These are phyloP conservation scores for Taiozyma sp. DNA, from an alignment of 1,139 yeast species.

Conservation along the genomic window DNA sequence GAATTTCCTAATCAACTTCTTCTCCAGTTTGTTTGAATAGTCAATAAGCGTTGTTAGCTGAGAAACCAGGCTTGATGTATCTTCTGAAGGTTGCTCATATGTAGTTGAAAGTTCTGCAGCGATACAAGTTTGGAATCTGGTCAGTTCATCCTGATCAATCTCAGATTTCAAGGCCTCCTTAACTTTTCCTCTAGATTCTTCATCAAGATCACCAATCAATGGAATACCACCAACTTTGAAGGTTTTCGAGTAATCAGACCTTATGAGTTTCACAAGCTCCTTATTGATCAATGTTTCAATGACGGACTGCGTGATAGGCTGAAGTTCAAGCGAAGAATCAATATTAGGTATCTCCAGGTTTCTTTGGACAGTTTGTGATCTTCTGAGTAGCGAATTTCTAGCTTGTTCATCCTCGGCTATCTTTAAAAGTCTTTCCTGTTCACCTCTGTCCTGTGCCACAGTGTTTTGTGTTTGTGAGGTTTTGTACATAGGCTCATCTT, in stretches of 20 bases:
- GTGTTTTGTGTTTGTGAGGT: slow-evolving; percentile 5
- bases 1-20: slow-evolving; percentile 26
- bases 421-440: slow-evolving; percentile 24
- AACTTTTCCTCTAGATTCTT: slow-evolving; percentile 28
- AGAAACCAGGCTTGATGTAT: slow-evolving; percentile 16
- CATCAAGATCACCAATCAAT: slow-evolving; percentile 38
- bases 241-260: slow-evolving; percentile 41
- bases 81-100: slow-evolving; percentile 2
- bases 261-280: slow-evolving; percentile 36
- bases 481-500: slow-evolving; percentile 20
- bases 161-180: slow-evolving; percentile 30
- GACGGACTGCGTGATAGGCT: background rate
- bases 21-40: slow-evolving; percentile 31
- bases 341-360: slow-evolving; percentile 47
- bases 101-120: slow-evolving; percentile 4
- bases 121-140: slow-evolving; percentile 7
- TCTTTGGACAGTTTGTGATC: slow-evolving; percentile 46
- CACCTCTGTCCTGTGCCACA: slow-evolving; percentile 32
- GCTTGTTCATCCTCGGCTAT: slow-evolving; percentile 23
- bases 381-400: slow-evolving; percentile 26
- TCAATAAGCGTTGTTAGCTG: slow-evolving; percentile 23
- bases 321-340: slow-evolving; percentile 6
- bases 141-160: slow-evolving; percentile 8
- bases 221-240: slow-evolving; percentile 23
- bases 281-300: slow-evolving; percentile 28